Evolutionary conservation across 2,329 filamentous ascomycete genomes (phyloP).

Genomic region (Trichoderma citrinoviride): DNA sequence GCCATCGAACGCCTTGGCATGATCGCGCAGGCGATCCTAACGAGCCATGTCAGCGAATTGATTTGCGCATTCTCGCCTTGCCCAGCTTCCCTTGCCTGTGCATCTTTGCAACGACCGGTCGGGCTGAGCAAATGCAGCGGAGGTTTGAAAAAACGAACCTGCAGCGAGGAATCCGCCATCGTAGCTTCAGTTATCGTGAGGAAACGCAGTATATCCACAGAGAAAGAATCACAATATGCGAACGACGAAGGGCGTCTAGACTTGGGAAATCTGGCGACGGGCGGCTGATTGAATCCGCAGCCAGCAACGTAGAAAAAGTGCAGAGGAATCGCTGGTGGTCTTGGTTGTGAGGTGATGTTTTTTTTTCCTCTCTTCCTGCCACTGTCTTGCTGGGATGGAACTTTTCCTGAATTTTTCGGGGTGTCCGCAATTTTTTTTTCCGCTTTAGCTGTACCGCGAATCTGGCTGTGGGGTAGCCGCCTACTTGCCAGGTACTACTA

Average conservation of each 20-base stretch:
- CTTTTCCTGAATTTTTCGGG: slow-evolving; percentile 20
- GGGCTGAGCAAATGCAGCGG: slow-evolving; percentile 30
- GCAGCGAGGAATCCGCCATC: slow-evolving; percentile 47
- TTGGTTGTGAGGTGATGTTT: slow-evolving; percentile 17
- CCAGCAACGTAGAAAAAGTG: slow-evolving; percentile 1
- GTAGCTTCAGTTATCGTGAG: neutral
- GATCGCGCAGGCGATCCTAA: slow-evolving; percentile 56
- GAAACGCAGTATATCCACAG: neutral
- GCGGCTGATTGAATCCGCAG: neutral
- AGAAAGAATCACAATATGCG: neutral
- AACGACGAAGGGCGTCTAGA: neutral
- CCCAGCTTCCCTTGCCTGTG: neutral
- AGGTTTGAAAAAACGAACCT: slow-evolving; percentile 40
- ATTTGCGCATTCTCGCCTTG: neutral
- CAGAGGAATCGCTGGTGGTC: slow-evolving; percentile 8
- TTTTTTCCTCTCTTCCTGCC: slow-evolving; percentile 20
- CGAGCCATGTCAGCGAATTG: slow-evolving; percentile 22
- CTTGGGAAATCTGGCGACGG: neutral
- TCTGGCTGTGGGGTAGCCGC: slow-evolving; percentile 17
- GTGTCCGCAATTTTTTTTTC: slow-evolving; percentile 22
- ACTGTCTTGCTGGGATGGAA: slow-evolving; percentile 13
- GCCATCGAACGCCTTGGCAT: slow-evolving; percentile 78
- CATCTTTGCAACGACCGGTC: neutral
- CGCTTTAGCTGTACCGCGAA: slow-evolving; percentile 16
- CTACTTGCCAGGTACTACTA: slow-evolving; percentile 1